Base-by-base conservation (phyloP, 768 basidiomycete genomes). In the Phaeotremella fagi region DNA sequence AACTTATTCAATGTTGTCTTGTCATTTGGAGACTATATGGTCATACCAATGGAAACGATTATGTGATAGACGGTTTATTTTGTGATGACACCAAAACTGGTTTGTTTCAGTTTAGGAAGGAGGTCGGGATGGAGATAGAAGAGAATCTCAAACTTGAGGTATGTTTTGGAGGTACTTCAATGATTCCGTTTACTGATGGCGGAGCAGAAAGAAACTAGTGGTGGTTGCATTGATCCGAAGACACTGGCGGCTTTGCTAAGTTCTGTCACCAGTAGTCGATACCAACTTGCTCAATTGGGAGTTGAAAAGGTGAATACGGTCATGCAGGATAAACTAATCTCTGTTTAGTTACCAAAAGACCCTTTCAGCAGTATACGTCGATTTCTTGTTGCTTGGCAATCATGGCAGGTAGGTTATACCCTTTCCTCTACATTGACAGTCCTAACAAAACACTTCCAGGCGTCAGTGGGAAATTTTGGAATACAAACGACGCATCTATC, bases 51-150 rank as follows among this genome's bases (percentile, higher is more conserved):
- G 28, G 52, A 12, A 28, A 50, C 23, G 51, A 56, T 11, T 18
- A 54, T 20, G 57, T 56, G 23, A 46, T 63, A 12, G 64, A 70
- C 48, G 68, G 68, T 4, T 28, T 70, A 41, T 67, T 70, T 23
- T 70, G 68, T 43, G 68, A 70, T 48, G 65, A 67, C 57, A 67
- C 65, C 16, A 70, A 67, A 38, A 54, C 54, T 25, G 66, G 54
- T 3, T 60, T 70, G 16, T 64, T 62, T 33, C 42, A 37, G 16
- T 70, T 64, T 64, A 57, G 68, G 45, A 38, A 61, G 48, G 44
- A 54, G 16, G 67, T 70, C 62, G 68, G 68, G 3, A 70, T 70
- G 65, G 68, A 67, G 36, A 57, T 61, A 49, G 68, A 70, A 42
- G 68, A 70, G 35, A 57, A 51, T 1, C 27, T 67, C 49, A 62